Evolutionary conservation across 2,329 filamentous ascomycete genomes (phyloP).

Genomic region (Botrytis paeoniae): DNA sequence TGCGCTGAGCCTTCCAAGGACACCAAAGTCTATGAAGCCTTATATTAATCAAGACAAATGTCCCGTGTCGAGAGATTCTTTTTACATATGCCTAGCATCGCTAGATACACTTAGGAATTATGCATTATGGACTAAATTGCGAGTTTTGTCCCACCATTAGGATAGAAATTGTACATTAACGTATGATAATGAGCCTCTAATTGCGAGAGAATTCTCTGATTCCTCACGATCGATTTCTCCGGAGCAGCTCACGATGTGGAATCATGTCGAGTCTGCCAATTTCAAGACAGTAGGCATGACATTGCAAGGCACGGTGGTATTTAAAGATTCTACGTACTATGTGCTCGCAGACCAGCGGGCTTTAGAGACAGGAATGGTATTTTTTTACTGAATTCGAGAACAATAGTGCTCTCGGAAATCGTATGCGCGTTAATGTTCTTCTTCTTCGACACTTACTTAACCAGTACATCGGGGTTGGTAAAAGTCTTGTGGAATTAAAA

Average conservation of each 20-base stretch:
- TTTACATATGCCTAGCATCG: not conserved
- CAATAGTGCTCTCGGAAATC: not conserved
- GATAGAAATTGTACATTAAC: not conserved
- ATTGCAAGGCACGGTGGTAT: not conserved
- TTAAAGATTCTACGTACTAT: not conserved
- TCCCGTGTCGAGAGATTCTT: not conserved
- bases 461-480: not conserved
- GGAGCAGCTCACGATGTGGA: not conserved
- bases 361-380: not conserved
- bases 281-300: not conserved
- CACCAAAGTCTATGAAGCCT: not conserved
- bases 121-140: not conserved
- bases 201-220: rapidly evolving
- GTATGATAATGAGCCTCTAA: not conserved
- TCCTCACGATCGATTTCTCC: not conserved
- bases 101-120: not conserved
- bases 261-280: not conserved
- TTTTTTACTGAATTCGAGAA: not conserved
- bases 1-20: not conserved
- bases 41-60: not conserved
- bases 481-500: not conserved
- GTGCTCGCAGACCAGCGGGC: not conserved
- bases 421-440: not conserved
- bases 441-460: not conserved
- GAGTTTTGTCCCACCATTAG: not conserved